These are phyloP conservation scores for Talaromyces funiculosus DNA, from an alignment of 2,329 filamentous ascomycete species.

Conservation along the genomic window DNA sequence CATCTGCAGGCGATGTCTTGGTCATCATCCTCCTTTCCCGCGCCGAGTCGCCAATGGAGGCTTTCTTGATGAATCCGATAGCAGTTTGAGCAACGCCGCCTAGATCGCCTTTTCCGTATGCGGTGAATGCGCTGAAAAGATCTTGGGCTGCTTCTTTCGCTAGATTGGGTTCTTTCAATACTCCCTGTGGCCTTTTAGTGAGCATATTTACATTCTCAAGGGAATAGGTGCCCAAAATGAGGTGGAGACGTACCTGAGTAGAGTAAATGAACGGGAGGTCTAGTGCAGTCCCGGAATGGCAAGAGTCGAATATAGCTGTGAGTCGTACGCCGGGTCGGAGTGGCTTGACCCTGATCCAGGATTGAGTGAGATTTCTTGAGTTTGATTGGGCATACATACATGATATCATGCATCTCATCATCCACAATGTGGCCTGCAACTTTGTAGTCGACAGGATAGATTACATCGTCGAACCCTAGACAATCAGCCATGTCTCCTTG, in stretches of 20 bases:
- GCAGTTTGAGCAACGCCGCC: slow-evolving; percentile 72
- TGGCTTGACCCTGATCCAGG: slow-evolving; percentile 53
- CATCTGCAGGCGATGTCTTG: slow-evolving; percentile 90
- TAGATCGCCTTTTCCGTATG: slow-evolving; percentile 78
- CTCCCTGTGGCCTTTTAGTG: slow-evolving; percentile 32
- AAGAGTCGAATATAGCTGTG: slow-evolving; percentile 63
- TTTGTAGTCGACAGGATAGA: slow-evolving; percentile 70
- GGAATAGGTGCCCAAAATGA: background rate
- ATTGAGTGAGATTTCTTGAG: background rate
- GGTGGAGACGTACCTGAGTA: slow-evolving; percentile 41
- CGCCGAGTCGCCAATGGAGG: slow-evolving; percentile 69
- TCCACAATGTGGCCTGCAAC: slow-evolving; percentile 67
- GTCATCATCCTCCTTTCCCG: slow-evolving; percentile 76
- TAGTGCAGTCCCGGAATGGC: slow-evolving; percentile 61
- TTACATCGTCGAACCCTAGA: slow-evolving; percentile 65
- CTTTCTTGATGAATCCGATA: slow-evolving; percentile 83
- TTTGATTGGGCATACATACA: slow-evolving; percentile 34
- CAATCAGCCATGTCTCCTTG: background rate
- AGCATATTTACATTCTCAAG: background rate
- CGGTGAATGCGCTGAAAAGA: slow-evolving; percentile 59
- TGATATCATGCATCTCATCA: slow-evolving; percentile 69
- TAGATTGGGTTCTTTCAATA: slow-evolving; percentile 63
- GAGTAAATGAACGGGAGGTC: slow-evolving; percentile 65
- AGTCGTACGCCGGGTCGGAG: slow-evolving; percentile 80
- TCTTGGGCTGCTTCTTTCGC: slow-evolving; percentile 63